These are phyloP conservation scores for Penicillium riverlandense DNA, from an alignment of 495 filamentous ascomycete species.

Conservation along the genomic window DNA sequence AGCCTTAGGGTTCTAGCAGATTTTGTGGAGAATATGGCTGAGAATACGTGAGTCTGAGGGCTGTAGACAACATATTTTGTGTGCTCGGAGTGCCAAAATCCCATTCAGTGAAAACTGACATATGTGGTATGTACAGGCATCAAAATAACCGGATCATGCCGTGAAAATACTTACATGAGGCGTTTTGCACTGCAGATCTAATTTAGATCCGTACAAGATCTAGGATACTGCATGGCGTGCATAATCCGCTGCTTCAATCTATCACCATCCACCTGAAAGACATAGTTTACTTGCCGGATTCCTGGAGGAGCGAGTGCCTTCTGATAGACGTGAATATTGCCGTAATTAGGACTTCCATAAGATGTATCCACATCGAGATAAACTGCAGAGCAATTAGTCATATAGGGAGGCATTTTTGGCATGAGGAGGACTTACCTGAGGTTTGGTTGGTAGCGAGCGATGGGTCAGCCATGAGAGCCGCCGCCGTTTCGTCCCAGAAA, in stretches of 20 bases:
- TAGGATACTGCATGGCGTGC: slow-evolving; percentile 21
- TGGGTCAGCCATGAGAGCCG: slow-evolving; percentile 28
- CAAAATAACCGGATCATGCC: too few relatives aligned
- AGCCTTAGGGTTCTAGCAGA: too few relatives aligned
- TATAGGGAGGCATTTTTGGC: background rate
- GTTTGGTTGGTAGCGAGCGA: slow-evolving; percentile 20
- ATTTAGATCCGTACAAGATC: slow-evolving; percentile 9
- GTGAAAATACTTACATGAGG: too few relatives aligned
- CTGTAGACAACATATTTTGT: too few relatives aligned
- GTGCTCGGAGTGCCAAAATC: too few relatives aligned
- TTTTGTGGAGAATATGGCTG: too few relatives aligned
- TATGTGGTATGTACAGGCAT: too few relatives aligned
- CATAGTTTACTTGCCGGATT: slow-evolving; percentile 23
- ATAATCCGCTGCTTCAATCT: slow-evolving; percentile 22
- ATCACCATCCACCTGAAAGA: slow-evolving; percentile 25
- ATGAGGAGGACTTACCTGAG: slow-evolving; percentile 11
- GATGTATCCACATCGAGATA: slow-evolving; percentile 27
- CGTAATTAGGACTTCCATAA: slow-evolving; percentile 29
- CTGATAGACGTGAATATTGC: slow-evolving; percentile 27
- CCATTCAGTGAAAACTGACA: too few relatives aligned
- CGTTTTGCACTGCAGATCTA: too few relatives aligned
- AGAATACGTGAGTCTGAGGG: too few relatives aligned
- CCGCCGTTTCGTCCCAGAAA: slow-evolving; percentile 37
- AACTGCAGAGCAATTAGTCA: slow-evolving; percentile 5
- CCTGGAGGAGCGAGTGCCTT: slow-evolving; percentile 22